Evolutionary conservation across 108 stramenopile species (phyloP), one percentile per base, ranked within the genome.

Genomic region (Cyclotella cryptica): DNA sequence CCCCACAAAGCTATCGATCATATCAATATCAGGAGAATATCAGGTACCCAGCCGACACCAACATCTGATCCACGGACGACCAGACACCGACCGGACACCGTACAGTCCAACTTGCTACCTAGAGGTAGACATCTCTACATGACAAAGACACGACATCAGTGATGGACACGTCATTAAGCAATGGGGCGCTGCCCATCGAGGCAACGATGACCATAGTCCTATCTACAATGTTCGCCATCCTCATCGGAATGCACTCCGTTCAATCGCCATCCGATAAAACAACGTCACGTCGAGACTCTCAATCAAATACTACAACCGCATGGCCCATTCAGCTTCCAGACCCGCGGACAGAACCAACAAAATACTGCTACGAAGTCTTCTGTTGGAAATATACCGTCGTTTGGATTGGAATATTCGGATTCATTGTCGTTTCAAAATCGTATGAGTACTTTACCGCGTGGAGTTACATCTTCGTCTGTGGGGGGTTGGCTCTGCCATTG

Each of bases 361-460:
- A 92, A 71, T 86, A 89, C 55, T 89, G 90, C 45, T 92, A 94
- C 66, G 95, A 96, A 78, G 61, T 86, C 17, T 96, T 84, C 71
- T 81, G 79, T 6, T 74, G 90, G 69, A 27, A 58, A 17, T 97
- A 97, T 71, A 88, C 94, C 10, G 90, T 87, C 55, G 72, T 96
- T 12, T 97, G 97, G 97, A 95, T 97, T 30, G 54, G 65, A 13
- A 51, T 79, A 10, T 97, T 97, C 78, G 92, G 75, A 21, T 67
- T 77, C 67, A 87, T 97, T 21, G 94, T 97, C 18, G 91, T 84
- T 46, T 86, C 90, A 55, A 84, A 90, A 78, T 59, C 80, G 26
- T 98, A 98, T 59, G 96, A 98, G 84, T 44, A 76, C 15, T 96
- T 96, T 74, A 87, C 85, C n/a, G 86, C 88, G 1, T 84, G 83